Evolutionary conservation across 805 yeast genomes (phyloP).

Genomic region (Zygoascus ofunaensis): DNA sequence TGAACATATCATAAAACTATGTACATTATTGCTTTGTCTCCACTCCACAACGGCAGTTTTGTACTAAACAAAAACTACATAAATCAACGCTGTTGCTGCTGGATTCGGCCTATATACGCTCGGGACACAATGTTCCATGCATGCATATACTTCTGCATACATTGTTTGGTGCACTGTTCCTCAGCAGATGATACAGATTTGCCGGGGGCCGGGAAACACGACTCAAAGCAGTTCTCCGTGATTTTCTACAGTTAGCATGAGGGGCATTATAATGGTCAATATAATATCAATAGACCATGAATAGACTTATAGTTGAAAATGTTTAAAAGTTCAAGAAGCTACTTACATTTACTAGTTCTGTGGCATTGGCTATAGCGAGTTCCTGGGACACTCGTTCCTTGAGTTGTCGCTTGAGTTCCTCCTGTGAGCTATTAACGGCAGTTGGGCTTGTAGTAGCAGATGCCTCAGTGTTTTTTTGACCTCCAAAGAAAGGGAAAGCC

Average conservation of each 20-base stretch:
- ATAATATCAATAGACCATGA: too few relatives aligned
- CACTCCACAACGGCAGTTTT: too few relatives aligned
- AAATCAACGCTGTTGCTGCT: slow-evolving; percentile 24
- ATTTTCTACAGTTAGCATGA: slow-evolving; percentile 37
- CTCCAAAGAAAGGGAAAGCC: neutral
- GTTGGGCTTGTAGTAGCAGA: slow-evolving; percentile 7
- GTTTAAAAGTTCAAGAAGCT: neutral
- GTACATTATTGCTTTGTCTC: too few relatives aligned
- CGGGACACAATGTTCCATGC: slow-evolving; percentile 82
- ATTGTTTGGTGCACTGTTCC: slow-evolving; percentile 60
- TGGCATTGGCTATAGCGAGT: slow-evolving; percentile 84
- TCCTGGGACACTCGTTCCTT: slow-evolving; percentile 70
- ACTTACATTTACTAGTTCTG: slow-evolving; percentile 60
- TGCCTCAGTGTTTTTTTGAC: neutral
- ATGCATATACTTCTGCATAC: slow-evolving; percentile 80
- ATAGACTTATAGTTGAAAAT: too few relatives aligned
- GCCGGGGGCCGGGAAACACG: slow-evolving; percentile 62
- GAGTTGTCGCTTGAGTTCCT: slow-evolving; percentile 50
- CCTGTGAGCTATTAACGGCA: slow-evolving; percentile 10
- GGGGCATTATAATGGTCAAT: too few relatives aligned
- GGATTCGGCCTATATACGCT: slow-evolving; percentile 67
- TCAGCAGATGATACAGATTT: slow-evolving; percentile 41
- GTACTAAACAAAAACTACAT: too few relatives aligned
- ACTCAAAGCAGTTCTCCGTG: slow-evolving; percentile 78
- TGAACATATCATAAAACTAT: too few relatives aligned